A percentile compares a stretch with the other conserved stretches of the same genome.
These are phyloP conservation scores for Calocybe indica DNA, from an alignment of 768 basidiomycete genomes.

Conservation along the genomic window DNA sequence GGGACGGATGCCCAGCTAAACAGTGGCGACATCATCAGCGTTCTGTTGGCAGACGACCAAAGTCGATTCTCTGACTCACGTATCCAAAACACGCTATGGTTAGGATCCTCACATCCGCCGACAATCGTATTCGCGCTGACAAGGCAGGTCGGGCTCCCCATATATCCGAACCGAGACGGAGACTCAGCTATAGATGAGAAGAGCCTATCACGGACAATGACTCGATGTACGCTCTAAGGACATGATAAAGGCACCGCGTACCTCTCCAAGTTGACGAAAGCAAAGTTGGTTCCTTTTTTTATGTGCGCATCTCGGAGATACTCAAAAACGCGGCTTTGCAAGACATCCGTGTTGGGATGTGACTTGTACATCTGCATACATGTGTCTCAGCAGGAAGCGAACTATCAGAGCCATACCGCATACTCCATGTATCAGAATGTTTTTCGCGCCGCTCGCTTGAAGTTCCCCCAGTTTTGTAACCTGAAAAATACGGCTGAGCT, in stretches of 20 bases:
- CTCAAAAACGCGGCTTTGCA: slow-evolving; percentile 20
- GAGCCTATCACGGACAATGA: slow-evolving; percentile 6
- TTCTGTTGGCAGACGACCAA: neutral
- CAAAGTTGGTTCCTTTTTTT: slow-evolving; percentile 22
- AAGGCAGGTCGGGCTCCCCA: slow-evolving; percentile 23
- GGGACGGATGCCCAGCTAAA: slow-evolving; percentile 24
- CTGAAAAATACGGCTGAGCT: slow-evolving; percentile 4
- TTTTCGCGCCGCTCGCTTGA: slow-evolving; percentile 21
- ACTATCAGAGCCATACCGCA: neutral
- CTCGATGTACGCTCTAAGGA: neutral
- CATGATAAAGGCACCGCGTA: slow-evolving; percentile 1
- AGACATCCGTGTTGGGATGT: slow-evolving; percentile 18
- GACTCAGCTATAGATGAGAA: slow-evolving; percentile 18
- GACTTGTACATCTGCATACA: slow-evolving; percentile 21
- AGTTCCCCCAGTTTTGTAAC: slow-evolving; percentile 19
- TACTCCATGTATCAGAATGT: slow-evolving; percentile 25
- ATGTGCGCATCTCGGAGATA: slow-evolving; percentile 18
- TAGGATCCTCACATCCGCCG: slow-evolving; percentile 23
- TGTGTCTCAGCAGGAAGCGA: neutral
- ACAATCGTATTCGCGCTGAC: slow-evolving; percentile 22
- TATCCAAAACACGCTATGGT: slow-evolving; percentile 23
- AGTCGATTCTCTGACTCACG: slow-evolving; percentile 12
- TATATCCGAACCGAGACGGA: slow-evolving; percentile 19
- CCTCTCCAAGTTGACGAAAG: slow-evolving; percentile 22
- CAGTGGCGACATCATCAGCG: neutral